Evolutionary conservation across 2,329 filamentous ascomycete genomes (phyloP).

Genomic region (Berkeleyomyces rouxiae): DNA sequence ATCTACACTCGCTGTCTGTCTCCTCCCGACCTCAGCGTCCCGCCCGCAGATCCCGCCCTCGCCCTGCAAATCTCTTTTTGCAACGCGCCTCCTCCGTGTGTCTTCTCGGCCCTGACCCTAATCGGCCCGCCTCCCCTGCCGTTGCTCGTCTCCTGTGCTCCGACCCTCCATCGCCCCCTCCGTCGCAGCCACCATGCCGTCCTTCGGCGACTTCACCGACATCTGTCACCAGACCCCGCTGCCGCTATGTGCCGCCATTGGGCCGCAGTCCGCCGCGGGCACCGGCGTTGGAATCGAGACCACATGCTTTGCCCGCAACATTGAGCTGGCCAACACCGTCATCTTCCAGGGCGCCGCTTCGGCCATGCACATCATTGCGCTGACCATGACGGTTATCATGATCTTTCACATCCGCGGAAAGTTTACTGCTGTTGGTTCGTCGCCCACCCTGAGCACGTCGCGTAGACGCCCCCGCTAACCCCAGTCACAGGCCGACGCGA

Average conservation of each 20-base stretch:
- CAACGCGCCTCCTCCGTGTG: too few relatives aligned
- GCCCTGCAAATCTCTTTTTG: too few relatives aligned
- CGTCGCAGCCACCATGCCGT: conserved; percentile 39
- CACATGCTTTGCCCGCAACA: conserved; percentile 82
- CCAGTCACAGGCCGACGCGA: conserved; percentile 38
- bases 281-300: conserved; percentile 65
- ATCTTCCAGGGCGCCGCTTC: conserved; percentile 89
- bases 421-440: conserved; percentile 88
- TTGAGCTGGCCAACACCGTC: conserved; percentile 93
- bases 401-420: conserved; percentile 92
- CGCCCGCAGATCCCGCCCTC: not conserved
- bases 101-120: not conserved
- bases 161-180: conserved; percentile 15
- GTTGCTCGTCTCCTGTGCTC: not conserved
- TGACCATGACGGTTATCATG: conserved; percentile 93
- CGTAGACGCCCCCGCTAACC: not conserved
- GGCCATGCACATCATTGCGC: conserved; percentile 78
- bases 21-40: not conserved
- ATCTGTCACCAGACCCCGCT: conserved; percentile 76
- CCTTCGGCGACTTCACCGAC: conserved; percentile 76
- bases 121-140: not conserved
- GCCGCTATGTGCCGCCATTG: conserved; percentile 75
- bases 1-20: not conserved
- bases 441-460: not conserved
- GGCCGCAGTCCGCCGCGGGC: conserved; percentile 51